phyloP scores from a whole-genome alignment of 1,284 basidiomycete species.

The Ustanciosporium gigantosporum region DNA sequence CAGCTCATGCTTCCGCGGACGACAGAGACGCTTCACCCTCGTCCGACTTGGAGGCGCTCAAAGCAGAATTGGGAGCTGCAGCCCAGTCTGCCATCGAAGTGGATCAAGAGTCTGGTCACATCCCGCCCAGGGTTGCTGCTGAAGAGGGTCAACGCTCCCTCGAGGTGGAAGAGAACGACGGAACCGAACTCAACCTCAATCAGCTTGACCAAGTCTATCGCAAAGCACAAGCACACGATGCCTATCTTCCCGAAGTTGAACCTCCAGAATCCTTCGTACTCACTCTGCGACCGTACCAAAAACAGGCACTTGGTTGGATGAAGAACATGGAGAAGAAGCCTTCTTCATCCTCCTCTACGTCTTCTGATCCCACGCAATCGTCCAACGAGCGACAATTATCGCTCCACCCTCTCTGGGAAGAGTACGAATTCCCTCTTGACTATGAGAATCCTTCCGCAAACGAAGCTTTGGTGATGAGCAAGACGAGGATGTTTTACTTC shows the following conservation, averaged over 20 bases:
- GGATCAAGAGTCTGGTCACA: neutral
- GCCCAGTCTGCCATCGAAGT: slow-evolving; percentile 1
- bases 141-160: slow-evolving; percentile 6
- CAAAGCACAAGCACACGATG: slow-evolving; percentile 78
- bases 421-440: slow-evolving; percentile 66
- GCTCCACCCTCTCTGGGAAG: slow-evolving; percentile 93
- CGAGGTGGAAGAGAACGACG: slow-evolving; percentile 42
- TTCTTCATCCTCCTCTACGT: neutral
- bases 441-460: slow-evolving; percentile 35
- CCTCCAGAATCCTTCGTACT: slow-evolving; percentile 79
- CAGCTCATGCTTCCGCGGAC: neutral
- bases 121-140: neutral
- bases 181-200: slow-evolving; percentile 45
- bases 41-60: slow-evolving; percentile 4
- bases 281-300: slow-evolving; percentile 81
- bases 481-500: slow-evolving; percentile 38
- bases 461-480: slow-evolving; percentile 32
- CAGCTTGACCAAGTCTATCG: slow-evolving; percentile 53
- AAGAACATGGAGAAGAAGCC: slow-evolving; percentile 71
- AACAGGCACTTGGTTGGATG: slow-evolving; percentile 97
- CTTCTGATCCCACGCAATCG: neutral
- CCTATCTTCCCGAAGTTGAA: slow-evolving; percentile 76
- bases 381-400: slow-evolving; percentile 51
- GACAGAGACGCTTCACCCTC: slow-evolving; percentile 3
- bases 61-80: neutral